These are phyloP conservation scores for Lactarius quietus DNA, from an alignment of 768 basidiomycete genomes.

Conservation along the genomic window DNA sequence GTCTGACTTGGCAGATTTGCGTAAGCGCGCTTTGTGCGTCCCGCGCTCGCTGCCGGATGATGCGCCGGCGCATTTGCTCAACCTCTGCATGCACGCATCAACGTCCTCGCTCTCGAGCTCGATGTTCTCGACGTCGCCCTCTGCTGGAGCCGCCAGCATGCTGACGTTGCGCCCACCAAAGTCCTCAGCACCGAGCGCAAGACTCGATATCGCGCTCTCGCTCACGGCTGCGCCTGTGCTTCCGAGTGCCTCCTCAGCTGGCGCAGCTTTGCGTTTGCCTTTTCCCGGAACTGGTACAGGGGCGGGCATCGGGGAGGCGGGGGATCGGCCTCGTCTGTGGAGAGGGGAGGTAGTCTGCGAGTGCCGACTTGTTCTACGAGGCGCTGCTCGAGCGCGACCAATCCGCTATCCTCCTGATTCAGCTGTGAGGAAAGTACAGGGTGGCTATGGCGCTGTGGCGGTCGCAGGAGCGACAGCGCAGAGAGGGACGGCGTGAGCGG, in stretches of 20 bases:
- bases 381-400: slow-evolving; percentile 69
- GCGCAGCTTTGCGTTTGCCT: background rate
- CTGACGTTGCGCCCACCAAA: slow-evolving; percentile 33
- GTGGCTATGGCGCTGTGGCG: slow-evolving; percentile 15
- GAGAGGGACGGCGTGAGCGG: slow-evolving; percentile 33
- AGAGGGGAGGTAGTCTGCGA: slow-evolving; percentile 38
- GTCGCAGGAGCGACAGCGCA: slow-evolving; percentile 32
- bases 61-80: slow-evolving; percentile 16
- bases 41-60: slow-evolving; percentile 24
- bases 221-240: slow-evolving; percentile 33
- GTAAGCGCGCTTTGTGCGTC: slow-evolving; percentile 23
- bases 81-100: slow-evolving; percentile 23
- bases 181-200: slow-evolving; percentile 38
- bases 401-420: slow-evolving; percentile 45
- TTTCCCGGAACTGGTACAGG: slow-evolving; percentile 14
- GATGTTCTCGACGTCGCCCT: slow-evolving; percentile 3
- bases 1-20: slow-evolving; percentile 14
- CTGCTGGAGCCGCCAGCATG: background rate
- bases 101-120: background rate
- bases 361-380: slow-evolving; percentile 74
- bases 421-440: background rate
- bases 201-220: slow-evolving; percentile 47
- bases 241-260: background rate
- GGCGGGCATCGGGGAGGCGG: background rate
- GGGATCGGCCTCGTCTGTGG: slow-evolving; percentile 1